phyloP scores from a whole-genome alignment of 164 flowering plant species.

The Vitis rupestris region DNA sequence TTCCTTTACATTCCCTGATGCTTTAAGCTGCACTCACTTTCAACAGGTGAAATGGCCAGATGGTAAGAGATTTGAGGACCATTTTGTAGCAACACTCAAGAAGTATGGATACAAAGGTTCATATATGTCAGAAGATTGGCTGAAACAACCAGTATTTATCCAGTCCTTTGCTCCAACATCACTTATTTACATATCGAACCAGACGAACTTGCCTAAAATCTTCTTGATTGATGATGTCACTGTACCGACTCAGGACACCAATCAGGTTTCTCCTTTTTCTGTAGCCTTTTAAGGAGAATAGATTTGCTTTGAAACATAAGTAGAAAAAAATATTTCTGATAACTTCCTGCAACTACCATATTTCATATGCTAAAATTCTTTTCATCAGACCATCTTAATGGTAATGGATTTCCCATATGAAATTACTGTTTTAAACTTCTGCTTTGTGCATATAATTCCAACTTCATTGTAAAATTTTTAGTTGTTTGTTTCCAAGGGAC shows the following conservation, averaged over 20 bases:
- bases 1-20: not conserved
- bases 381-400: not conserved
- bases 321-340: too few relatives aligned
- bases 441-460: not conserved
- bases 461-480: not conserved
- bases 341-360: too few relatives aligned
- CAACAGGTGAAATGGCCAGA: slow-evolving; percentile 87
- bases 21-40: slow-evolving; percentile 4
- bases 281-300: not conserved
- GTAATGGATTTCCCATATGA: not conserved
- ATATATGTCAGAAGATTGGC: slow-evolving; percentile 89
- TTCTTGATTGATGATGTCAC: slow-evolving; percentile 78
- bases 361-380: not conserved
- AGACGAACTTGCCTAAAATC: slow-evolving; percentile 80
- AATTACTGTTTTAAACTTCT: too few relatives aligned
- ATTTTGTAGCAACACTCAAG: slow-evolving; percentile 71
- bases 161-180: slow-evolving; percentile 98
- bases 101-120: slow-evolving; percentile 90
- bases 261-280: slow-evolving; percentile 59
- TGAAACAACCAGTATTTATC: slow-evolving; percentile 81
- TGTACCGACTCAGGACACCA: slow-evolving; percentile 79
- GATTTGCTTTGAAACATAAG: too few relatives aligned
- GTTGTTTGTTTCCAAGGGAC: slow-evolving; percentile 4
- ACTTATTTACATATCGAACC: slow-evolving; percentile 65
- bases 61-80: slow-evolving; percentile 89